Conservation (phyloP, 2,329 filamentous ascomycete genomes). For the Fusarium albosuccineum region DNA sequence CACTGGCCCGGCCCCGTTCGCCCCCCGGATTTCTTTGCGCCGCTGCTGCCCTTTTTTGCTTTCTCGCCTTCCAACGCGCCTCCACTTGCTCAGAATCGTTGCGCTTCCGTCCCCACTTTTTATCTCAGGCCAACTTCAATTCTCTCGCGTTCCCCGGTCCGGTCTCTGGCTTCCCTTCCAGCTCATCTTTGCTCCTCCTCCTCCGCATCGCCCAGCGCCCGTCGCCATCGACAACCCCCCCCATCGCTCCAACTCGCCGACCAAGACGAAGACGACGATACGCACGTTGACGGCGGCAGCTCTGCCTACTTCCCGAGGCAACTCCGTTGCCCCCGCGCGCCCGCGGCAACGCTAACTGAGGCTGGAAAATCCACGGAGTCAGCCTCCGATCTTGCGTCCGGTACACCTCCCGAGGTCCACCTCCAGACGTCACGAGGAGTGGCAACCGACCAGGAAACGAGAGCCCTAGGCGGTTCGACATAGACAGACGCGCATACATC, state of each 20-base stretch:
- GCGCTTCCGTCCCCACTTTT: conserved; percentile 29
- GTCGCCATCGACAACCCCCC: conserved; percentile 10
- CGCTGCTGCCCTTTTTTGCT: conserved; percentile 17
- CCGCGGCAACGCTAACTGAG: conserved; percentile 38
- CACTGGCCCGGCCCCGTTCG: conserved; percentile 35
- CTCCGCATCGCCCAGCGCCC: conserved; percentile 14
- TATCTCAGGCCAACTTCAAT: conserved; percentile 36
- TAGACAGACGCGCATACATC: conserved; percentile 14
- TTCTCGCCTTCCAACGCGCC: background rate
- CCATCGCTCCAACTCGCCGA: background rate
- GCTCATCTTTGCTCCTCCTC: conserved; percentile 12
- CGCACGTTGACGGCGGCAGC: conserved; percentile 11
- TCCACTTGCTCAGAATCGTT: conserved; percentile 10
- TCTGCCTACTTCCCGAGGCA: conserved; percentile 37
- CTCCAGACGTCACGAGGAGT: conserved; percentile 38
- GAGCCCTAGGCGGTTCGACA: conserved; percentile 16
- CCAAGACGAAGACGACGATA: background rate
- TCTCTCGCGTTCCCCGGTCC: conserved; percentile 27
- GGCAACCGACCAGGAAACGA: conserved; percentile 14
- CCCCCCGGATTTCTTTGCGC: conserved; percentile 48
- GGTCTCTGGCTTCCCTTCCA: conserved; percentile 20
- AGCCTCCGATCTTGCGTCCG: conserved; percentile 40
- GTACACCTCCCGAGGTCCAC: conserved; percentile 38
- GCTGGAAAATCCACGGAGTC: conserved; percentile 41
- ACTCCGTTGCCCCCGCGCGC: conserved; percentile 40